Percentiles rank a stretch among this genome's conserved stretches.
Evolutionary conservation across 1,284 basidiomycete species (phyloP).

Genomic region (Pseudozyma pruni): DNA sequence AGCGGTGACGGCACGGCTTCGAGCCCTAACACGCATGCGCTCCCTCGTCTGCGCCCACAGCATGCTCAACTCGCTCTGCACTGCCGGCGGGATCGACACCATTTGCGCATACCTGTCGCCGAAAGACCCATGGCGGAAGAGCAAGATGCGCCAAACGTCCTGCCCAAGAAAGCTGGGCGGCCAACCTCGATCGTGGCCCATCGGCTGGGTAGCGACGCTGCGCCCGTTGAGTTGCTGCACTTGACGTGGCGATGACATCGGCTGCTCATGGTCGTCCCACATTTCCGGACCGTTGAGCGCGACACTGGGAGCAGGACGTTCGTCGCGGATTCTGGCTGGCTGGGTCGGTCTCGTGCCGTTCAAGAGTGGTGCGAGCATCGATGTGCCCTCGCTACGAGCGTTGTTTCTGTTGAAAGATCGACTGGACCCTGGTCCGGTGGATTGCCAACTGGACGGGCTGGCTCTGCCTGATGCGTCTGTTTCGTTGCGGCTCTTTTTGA

Average conservation of each 20-base stretch:
- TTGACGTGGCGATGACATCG: conserved; percentile 9
- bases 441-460: conserved; percentile 9
- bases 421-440: not conserved
- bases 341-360: conserved; percentile 26
- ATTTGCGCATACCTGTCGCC: conserved; percentile 35
- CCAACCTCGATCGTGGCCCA: conserved; percentile 36
- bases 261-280: conserved; percentile 22
- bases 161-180: conserved; percentile 41
- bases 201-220: not conserved
- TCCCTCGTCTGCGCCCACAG: conserved; percentile 34
- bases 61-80: conserved; percentile 29
- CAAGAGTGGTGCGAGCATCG: conserved; percentile 29
- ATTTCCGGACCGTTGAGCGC: conserved; percentile 39
- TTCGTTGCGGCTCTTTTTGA: conserved; percentile 20
- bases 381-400: conserved; percentile 14
- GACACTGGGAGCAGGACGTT: conserved; percentile 31
- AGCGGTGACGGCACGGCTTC: not conserved
- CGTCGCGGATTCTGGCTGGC: conserved; percentile 22
- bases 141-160: conserved; percentile 37
- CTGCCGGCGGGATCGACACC: conserved; percentile 27
- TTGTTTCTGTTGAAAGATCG: conserved; percentile 3
- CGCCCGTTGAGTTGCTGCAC: conserved; percentile 11
- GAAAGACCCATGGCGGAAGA: conserved; percentile 40
- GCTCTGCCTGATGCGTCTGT: conserved; percentile 6
- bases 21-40: conserved; percentile 6